These are phyloP conservation scores for Plenodomus lindquistii DNA, from an alignment of 2,329 filamentous ascomycete genomes.

Conservation along the genomic window DNA sequence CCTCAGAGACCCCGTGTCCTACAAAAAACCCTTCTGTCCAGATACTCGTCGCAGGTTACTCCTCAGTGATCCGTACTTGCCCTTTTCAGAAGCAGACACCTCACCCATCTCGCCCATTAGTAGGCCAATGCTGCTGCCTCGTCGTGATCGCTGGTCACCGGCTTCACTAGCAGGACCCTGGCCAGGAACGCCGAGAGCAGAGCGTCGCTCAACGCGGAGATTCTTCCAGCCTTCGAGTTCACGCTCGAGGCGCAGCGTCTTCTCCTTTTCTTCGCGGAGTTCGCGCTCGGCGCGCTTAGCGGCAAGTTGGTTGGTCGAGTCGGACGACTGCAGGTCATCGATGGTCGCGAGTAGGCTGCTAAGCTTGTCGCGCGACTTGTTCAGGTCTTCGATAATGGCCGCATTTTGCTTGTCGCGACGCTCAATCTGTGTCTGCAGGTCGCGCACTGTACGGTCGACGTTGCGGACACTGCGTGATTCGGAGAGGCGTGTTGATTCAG, in stretches of 20 bases:
- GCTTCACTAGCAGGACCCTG: conserved; percentile 46
- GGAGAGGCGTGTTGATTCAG: conserved; percentile 76
- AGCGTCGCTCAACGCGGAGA: conserved; percentile 64
- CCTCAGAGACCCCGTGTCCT: conserved; percentile 40
- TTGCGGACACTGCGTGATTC: conserved; percentile 88
- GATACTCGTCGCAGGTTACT: conserved; percentile 48
- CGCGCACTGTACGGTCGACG: conserved; percentile 90
- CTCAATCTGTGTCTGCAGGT: conserved; percentile 88
- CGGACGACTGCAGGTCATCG: conserved; percentile 88
- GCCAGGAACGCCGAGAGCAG: conserved; percentile 39
- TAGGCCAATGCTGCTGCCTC: conserved; percentile 49
- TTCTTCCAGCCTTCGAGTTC: conserved; percentile 83
- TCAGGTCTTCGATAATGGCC: conserved; percentile 81
- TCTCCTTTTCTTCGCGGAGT: conserved; percentile 85
- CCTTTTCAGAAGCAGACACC: conserved; percentile 33
- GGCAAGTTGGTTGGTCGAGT: conserved; percentile 78
- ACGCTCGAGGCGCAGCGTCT: conserved; percentile 76
- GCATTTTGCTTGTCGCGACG: conserved; percentile 86
- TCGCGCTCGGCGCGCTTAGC: conserved; percentile 88
- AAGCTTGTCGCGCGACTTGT: conserved; percentile 84
- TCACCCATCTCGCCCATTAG: conserved; percentile 43
- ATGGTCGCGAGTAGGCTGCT: conserved; percentile 88
- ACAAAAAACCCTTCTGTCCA: conserved; percentile 57
- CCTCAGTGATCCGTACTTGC: conserved; percentile 38
- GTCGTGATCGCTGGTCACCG: conserved; percentile 47